phyloP scores from a whole-genome alignment of 2,329 filamentous ascomycete species.

The Sclerotinia minor region DNA sequence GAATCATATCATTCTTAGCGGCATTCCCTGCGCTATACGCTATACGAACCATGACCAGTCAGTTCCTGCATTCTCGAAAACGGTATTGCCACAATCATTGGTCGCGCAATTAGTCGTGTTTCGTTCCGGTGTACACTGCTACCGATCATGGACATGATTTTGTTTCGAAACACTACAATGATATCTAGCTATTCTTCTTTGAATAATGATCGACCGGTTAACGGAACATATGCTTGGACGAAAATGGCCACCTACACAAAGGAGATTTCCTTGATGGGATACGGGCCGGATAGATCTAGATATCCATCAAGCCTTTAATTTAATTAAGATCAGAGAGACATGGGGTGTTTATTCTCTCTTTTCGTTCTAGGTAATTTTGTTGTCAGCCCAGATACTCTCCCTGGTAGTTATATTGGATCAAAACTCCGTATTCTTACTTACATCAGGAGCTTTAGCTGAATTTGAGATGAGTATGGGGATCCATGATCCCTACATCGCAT shows the following conservation, averaged over 20 bases:
- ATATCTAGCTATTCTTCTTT: not conserved
- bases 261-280: not conserved
- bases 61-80: not conserved
- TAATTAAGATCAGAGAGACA: not conserved
- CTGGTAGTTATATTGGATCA: not conserved
- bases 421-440: too few relatives aligned
- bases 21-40: not conserved
- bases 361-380: not conserved
- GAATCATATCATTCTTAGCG: not conserved
- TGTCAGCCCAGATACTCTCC: not conserved
- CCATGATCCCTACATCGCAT: conserved; percentile 11
- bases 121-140: not conserved
- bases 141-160: not conserved
- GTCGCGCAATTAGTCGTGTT: not conserved
- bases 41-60: not conserved
- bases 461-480: not conserved
- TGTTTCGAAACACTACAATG: conserved; percentile 5
- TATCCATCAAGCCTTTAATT: not conserved
- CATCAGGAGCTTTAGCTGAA: not conserved
- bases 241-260: not conserved
- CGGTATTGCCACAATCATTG: not conserved
- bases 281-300: not conserved
- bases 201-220: not conserved
- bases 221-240: not conserved
- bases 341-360: not conserved